Evolutionary conservation across 1,139 yeast species (phyloP).

Genomic region (Candida dubliniensis): DNA sequence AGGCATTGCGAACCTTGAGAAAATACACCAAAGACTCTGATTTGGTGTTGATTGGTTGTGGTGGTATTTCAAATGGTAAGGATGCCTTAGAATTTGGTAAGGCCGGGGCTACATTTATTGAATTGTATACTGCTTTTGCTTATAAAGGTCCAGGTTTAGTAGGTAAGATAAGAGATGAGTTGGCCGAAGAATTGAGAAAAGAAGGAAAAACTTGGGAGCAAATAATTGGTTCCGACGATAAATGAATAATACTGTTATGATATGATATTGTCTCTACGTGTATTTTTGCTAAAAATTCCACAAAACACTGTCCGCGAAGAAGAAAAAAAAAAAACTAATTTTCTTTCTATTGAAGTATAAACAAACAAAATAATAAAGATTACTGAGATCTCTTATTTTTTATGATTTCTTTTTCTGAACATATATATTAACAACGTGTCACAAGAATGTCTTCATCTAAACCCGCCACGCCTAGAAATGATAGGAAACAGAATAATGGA

Average conservation of each 20-base stretch:
- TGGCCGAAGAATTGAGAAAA: slow-evolving; percentile 60
- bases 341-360: neutral
- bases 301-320: neutral
- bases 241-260: slow-evolving; percentile 8
- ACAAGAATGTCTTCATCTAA: slow-evolving; percentile 17
- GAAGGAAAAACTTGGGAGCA: slow-evolving; percentile 86
- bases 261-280: neutral
- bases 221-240: slow-evolving; percentile 60
- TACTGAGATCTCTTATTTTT: neutral
- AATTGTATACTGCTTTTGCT: slow-evolving; percentile 87
- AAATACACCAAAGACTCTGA: slow-evolving; percentile 72
- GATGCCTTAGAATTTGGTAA: slow-evolving; percentile 90
- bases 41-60: slow-evolving; percentile 86
- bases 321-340: neutral
- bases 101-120: slow-evolving; percentile 90
- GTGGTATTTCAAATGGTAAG: slow-evolving; percentile 81
- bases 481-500: slow-evolving; percentile 9
- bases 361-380: neutral
- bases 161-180: slow-evolving; percentile 72
- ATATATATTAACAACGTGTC: neutral
- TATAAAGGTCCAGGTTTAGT: slow-evolving; percentile 92
- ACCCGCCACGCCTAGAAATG: slow-evolving; percentile 21
- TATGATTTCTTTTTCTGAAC: neutral
- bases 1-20: slow-evolving; percentile 68
- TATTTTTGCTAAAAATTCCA: neutral